Percentiles rank a stretch among this genome's conserved stretches.
These are phyloP conservation scores for Didymellaceae sp. DNA, from an alignment of 2,329 filamentous ascomycete genomes.

Conservation along the genomic window DNA sequence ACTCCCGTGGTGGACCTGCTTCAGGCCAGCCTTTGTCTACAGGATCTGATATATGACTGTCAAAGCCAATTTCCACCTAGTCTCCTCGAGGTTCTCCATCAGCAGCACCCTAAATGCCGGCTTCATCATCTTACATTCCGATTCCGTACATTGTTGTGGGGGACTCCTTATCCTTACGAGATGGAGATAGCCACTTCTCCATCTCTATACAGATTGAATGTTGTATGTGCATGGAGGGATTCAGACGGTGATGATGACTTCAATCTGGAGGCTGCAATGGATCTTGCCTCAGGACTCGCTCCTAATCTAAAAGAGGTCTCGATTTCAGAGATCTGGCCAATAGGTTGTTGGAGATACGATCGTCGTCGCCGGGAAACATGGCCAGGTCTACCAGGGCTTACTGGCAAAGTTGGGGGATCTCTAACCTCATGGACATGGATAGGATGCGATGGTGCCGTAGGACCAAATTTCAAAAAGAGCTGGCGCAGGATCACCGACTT, in stretches of 20 bases:
- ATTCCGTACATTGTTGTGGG: constrained; percentile 29
- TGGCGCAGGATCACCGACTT: constrained; percentile 31
- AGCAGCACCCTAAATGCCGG: constrained; percentile 24
- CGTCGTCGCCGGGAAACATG: constrained; percentile 9
- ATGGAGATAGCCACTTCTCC: constrained; percentile 32
- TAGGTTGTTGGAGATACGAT: not conserved
- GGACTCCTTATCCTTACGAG: constrained; percentile 28
- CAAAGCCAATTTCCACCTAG: constrained; percentile 27
- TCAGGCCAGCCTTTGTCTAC: constrained; percentile 17
- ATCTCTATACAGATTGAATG: constrained; percentile 23
- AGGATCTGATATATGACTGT: constrained; percentile 30
- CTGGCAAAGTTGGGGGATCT: constrained; percentile 9
- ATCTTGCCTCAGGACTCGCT: constrained; percentile 28
- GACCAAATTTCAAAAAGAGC: constrained; percentile 10
- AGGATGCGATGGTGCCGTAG: constrained; percentile 5
- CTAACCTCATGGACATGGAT: constrained; percentile 25
- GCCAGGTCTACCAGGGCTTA: constrained; percentile 28
- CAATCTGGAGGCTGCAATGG: constrained; percentile 27
- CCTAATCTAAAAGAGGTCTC: constrained; percentile 29
- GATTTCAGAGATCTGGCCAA: constrained; percentile 9
- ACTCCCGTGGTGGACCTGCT: constrained; percentile 25
- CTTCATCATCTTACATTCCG: constrained; percentile 29
- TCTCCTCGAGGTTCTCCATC: constrained; percentile 21
- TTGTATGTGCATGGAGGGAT: constrained; percentile 18
- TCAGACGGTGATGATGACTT: constrained; percentile 26